These are phyloP conservation scores for Pythium volutum DNA, from an alignment of 352 stramenopile species.

Conservation along the genomic window DNA sequence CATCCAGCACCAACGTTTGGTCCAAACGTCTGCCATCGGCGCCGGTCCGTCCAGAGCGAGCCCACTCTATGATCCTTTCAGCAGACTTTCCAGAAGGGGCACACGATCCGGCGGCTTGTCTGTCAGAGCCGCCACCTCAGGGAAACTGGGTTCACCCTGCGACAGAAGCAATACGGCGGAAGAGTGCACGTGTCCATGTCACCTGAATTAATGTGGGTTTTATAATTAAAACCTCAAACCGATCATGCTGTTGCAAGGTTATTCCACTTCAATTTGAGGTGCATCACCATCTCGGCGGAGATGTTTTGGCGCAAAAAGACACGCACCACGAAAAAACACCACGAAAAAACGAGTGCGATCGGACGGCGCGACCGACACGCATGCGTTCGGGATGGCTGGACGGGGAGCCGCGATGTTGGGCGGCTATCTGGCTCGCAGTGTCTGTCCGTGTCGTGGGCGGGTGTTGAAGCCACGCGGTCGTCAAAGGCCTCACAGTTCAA, in stretches of 20 bases:
- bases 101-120: no score
- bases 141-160: no score
- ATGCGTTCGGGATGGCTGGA: slow-evolving; percentile 16
- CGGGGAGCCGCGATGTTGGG: slow-evolving; percentile 2
- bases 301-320: slow-evolving; percentile 13
- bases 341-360: slow-evolving; percentile 2
- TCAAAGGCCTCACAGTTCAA: slow-evolving; percentile 11
- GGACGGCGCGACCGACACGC: slow-evolving; percentile 20
- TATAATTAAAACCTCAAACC: not conserved
- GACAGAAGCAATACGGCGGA: no score
- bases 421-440: slow-evolving; percentile 1
- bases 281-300: not conserved
- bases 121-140: no score
- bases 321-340: slow-evolving; percentile 5
- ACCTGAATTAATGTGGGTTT: not conserved
- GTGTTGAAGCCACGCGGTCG: slow-evolving; percentile 13
- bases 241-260: not conserved
- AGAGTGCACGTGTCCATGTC: not conserved
- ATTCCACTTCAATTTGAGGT: slow-evolving; percentile 7
- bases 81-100: no score
- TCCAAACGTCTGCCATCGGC: no score
- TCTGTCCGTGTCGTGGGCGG: not conserved
- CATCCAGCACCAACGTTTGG: no score
- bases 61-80: no score
- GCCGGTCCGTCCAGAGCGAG: no score